Percentiles rank a stretch among this genome's conserved stretches.
Conservation (phyloP, 208 protist genomes). For the Porcisia deanei region DNA sequence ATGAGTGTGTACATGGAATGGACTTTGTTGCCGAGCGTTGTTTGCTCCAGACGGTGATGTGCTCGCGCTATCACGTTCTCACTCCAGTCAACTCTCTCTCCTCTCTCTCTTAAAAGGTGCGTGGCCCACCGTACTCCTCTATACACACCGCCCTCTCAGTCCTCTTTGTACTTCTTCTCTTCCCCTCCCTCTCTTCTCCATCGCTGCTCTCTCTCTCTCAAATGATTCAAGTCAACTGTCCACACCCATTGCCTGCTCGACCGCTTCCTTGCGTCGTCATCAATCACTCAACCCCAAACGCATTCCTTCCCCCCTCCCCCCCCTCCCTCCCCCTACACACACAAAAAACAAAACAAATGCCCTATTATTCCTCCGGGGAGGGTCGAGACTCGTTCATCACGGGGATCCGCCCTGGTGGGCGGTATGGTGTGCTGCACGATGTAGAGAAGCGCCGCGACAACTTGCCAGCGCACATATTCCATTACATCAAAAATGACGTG, state of each 20-base stretch:
- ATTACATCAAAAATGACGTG: slow-evolving; percentile 69
- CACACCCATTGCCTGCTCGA: background rate
- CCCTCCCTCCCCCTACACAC: background rate
- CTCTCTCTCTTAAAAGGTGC: no score
- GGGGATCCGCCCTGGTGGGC: slow-evolving; percentile 67
- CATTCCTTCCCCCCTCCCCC: background rate
- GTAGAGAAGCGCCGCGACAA: slow-evolving; percentile 86
- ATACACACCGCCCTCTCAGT: no score
- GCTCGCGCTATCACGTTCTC: no score
- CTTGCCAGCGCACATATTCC: slow-evolving; percentile 85
- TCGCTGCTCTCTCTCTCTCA: background rate
- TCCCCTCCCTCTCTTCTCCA: background rate
- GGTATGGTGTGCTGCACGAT: slow-evolving; percentile 71
- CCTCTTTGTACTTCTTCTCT: no score
- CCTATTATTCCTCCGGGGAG: slow-evolving; percentile 69
- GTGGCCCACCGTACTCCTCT: no score
- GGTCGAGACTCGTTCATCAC: slow-evolving; percentile 88
- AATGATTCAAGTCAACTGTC: background rate
- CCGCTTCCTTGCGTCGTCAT: background rate
- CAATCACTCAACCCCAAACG: background rate
- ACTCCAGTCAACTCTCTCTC: no score
- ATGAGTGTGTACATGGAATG: no score
- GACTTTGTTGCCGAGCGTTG: no score
- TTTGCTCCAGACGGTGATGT: no score
- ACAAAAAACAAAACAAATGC: slow-evolving; percentile 25